Base-by-base conservation (phyloP, 2,329 filamentous ascomycete species). In the Diplodia intermedia region DNA sequence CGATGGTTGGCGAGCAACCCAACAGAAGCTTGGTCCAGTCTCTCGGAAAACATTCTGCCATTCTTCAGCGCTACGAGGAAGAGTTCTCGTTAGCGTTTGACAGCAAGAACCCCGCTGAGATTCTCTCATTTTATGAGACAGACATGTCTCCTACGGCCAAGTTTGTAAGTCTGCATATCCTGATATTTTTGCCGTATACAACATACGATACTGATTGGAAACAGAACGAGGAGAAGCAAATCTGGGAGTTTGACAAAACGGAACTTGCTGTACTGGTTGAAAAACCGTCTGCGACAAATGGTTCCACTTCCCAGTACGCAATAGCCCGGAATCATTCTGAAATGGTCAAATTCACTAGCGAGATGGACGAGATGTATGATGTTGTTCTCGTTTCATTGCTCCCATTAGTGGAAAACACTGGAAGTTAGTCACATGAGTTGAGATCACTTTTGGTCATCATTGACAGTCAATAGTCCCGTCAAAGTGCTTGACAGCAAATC, bases 61-160 rank as follows among this genome's bases (percentile, higher is more conserved):
- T 40, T 4, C 52, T 66, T 5, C 33, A 14, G 18, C 33, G 23
- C 11, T 38, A 47, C 2, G 31, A 20, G 7, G 18, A 38, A 15
- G 14, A 66, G 2, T 66, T 52, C 11, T 11, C 31, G 1, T n/a
- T 23, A 8, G 33, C 18, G 0, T 40, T 57, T 2, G 33, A 36
- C 11, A 8, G 20, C 11, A 40, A 3, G 3, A 5, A 26, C 18
- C 36, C 0, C 2, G 33, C 55, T 23, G 15, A 43, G 14, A 14
- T 66, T 7, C 18, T 55, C 1, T 66, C 63, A 4, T 66, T 55
- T 36, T 66, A 55, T 15, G 63, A 66, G 7, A 56, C 63, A 9
- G 36, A 55, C 4, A 14, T 47, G 8, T 66, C 63, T n/a, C 63
- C 50, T 0, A 66, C 63, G 1, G 63, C 63, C 7, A 3, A 18